phyloP scores from a whole-genome alignment of 2,329 filamentous ascomycete species.

The Plectosphaerella cucumerina region DNA sequence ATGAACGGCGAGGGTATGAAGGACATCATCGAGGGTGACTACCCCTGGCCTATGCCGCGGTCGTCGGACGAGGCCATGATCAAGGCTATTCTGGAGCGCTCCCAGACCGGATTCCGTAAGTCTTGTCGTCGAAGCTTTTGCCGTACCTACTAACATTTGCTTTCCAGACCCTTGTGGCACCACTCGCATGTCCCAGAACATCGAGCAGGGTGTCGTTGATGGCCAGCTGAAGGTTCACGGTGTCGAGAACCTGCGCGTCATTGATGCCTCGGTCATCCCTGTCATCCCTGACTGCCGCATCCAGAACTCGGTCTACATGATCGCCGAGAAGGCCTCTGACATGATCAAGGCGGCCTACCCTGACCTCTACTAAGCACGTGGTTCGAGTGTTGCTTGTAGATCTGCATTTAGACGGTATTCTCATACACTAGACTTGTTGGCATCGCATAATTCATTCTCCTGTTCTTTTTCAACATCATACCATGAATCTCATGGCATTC shows the following conservation, averaged over 20 bases:
- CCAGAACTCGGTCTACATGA: slow-evolving; percentile 57
- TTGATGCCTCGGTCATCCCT: slow-evolving; percentile 53
- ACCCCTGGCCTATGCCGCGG: slow-evolving; percentile 58
- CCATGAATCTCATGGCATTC: slow-evolving; percentile 45
- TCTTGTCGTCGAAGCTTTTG: background rate
- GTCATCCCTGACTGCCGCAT: slow-evolving; percentile 54
- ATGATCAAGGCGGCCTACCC: slow-evolving; percentile 9
- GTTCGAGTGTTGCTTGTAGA: too few relatives aligned
- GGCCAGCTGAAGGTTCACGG: slow-evolving; percentile 47
- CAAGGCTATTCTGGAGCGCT: slow-evolving; percentile 51
- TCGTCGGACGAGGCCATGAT: slow-evolving; percentile 53
- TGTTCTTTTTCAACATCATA: too few relatives aligned
- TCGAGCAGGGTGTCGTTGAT: slow-evolving; percentile 50
- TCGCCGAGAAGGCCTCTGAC: slow-evolving; percentile 45
- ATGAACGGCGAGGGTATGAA: slow-evolving; percentile 52
- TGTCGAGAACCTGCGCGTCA: slow-evolving; percentile 46
- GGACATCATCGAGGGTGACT: slow-evolving; percentile 47
- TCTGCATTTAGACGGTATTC: too few relatives aligned
- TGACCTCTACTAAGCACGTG: slow-evolving; percentile 18
- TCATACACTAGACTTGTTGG: too few relatives aligned
- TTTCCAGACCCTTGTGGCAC: slow-evolving; percentile 51
- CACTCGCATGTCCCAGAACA: slow-evolving; percentile 44
- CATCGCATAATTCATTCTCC: too few relatives aligned
- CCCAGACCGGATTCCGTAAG: slow-evolving; percentile 51
- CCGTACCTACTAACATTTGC: slow-evolving; percentile 1